Base-by-base conservation (phyloP, 148 eudicot species). In the Beta vulgaris region DNA sequence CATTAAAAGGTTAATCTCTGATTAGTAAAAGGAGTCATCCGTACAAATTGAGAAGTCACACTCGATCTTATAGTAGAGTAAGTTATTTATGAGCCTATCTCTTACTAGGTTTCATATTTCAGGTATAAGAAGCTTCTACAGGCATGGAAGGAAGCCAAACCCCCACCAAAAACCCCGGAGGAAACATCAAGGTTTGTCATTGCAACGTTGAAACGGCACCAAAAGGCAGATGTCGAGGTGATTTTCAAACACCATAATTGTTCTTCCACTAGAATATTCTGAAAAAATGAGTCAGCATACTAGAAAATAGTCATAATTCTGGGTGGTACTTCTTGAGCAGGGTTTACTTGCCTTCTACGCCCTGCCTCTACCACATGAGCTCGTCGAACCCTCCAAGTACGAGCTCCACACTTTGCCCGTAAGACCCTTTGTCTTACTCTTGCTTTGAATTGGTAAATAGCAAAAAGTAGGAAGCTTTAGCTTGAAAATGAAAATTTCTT, bases 201-300 rank as follows among this genome's bases (percentile, higher is more conserved):
- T 28, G 83, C 73, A 71, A 86, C 96, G 79, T 82, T 92, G 51
- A 92, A 87, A 84, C 70, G 84, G 29, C 96, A 95, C 80, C 87
- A 86, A 25, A 90, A 90, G 82, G 92, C 92, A 6, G 97, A 95
- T 85, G 91, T 95, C 32, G 91, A 95, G 92, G 98, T 95, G 80
- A 71, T 4, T 39, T 39, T 26, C 74, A 73, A n/a, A n/a, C 48
- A 61, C 61, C 18, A 14, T 5, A 68, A 21, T 31, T 16, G n/a
- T 60, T 36, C 15, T 74, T 35, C 3, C 1, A 36, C 0, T 14
- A 64, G 12, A 3, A n/a, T 62, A 21, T n/a, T 1, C 1, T 7
- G 25, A 40, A 2, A 8, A 37, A 19, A 63, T 23, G 31, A 66
- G 21, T 4, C 6, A 18, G 46, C 6, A 73, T 14, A 39, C 11